Conservation (phyloP, 192 early-diverging fungal species). For the Spizellomyces sp. region DNA sequence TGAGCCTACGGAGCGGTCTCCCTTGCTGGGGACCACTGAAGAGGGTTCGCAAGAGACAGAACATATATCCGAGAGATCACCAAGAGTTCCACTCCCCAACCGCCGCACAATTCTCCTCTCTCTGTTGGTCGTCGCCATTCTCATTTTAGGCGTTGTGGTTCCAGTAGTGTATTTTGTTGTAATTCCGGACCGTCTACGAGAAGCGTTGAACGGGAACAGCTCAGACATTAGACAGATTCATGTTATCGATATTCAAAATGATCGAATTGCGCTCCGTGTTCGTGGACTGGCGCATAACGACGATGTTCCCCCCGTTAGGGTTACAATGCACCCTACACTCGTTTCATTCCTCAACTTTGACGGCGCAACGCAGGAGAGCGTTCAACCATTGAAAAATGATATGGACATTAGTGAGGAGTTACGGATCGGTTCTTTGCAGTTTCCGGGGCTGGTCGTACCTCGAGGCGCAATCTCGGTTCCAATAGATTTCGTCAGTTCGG, state of each 20-base stretch:
- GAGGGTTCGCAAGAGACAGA: too few species aligned
- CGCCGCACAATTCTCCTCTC: not conserved
- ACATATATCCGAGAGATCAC: too few species aligned
- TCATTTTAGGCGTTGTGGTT: slow-evolving; percentile 3
- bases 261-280: slow-evolving; percentile 7
- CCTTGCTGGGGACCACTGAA: too few species aligned
- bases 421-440: slow-evolving; percentile 23
- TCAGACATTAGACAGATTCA: slow-evolving; percentile 1
- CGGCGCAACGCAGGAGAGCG: not conserved
- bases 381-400: not conserved
- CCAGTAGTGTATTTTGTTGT: slow-evolving; percentile 15
- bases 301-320: slow-evolving; percentile 22
- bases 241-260: slow-evolving; percentile 1
- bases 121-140: not conserved
- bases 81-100: too few species aligned
- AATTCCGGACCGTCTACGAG: slow-evolving; percentile 23
- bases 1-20: too few species aligned
- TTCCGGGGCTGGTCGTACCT: slow-evolving; percentile 21
- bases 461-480: slow-evolving; percentile 10
- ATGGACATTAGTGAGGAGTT: not conserved
- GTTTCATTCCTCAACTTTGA: slow-evolving; percentile 1
- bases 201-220: slow-evolving; percentile 10
- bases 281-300: slow-evolving; percentile 20
- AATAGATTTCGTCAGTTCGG: slow-evolving; percentile 16
- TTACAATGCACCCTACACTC: slow-evolving; percentile 24